Evolutionary conservation across 345 rosid genomes (phyloP).

Genomic region (Iberis pinnata): DNA sequence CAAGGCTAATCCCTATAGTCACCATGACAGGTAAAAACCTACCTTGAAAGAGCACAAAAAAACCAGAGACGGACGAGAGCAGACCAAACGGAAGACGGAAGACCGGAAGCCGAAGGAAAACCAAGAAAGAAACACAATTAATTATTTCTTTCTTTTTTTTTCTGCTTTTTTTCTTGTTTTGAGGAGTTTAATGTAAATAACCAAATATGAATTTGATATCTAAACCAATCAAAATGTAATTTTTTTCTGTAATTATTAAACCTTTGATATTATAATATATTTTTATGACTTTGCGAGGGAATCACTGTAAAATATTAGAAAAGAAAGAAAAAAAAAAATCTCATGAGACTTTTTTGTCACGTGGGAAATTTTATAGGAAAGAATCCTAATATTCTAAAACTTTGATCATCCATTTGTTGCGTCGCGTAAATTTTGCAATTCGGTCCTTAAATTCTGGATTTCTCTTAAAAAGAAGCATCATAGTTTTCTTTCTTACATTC

Average conservation of each 20-base stretch:
- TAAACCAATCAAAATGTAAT: slow-evolving; percentile 15
- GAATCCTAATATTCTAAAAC: not conserved
- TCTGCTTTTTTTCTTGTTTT: slow-evolving; percentile 20
- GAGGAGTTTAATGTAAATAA: slow-evolving; percentile 11
- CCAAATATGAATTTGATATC: not conserved
- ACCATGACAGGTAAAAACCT: too few species aligned
- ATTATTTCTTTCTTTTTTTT: too few species aligned
- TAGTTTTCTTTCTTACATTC: not conserved
- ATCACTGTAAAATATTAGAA: not conserved
- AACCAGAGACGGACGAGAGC: too few species aligned
- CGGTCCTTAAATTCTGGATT: slow-evolving; percentile 8
- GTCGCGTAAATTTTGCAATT: slow-evolving; percentile 18
- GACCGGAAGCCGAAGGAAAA: too few species aligned
- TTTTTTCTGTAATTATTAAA: not conserved
- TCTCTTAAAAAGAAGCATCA: not conserved
- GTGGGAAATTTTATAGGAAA: not conserved
- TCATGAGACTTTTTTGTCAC: slow-evolving; percentile 1
- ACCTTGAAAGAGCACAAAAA: too few species aligned
- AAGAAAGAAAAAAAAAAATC: too few species aligned
- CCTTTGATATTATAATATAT: not conserved
- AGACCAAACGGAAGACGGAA: too few species aligned
- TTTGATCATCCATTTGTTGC: slow-evolving; percentile 8
- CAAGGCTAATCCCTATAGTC: too few species aligned
- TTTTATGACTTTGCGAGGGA: not conserved
- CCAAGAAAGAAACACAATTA: too few species aligned